Base-by-base conservation (phyloP, 73 alveolate species). In the Paraurostyla sp. region DNA sequence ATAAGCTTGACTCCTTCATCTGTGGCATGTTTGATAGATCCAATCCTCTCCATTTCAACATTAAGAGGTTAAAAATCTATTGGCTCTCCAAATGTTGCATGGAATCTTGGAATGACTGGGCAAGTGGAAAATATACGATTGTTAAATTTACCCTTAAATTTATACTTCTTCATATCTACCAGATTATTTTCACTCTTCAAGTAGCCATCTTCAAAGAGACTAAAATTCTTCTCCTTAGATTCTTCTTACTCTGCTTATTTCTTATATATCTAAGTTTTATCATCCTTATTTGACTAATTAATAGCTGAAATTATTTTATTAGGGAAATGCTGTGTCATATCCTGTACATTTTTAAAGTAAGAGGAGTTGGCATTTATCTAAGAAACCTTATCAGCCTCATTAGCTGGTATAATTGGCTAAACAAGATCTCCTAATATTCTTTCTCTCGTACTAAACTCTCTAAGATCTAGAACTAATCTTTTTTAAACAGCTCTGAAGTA, bases 401-500 rank as follows among this genome's bases (percentile, higher is more conserved):
- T 54, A 20, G 89, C 41, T n/a, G 89, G 80, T 20, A 78, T 54
- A 15, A 78, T 52, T 9, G 89, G 89, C 40, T 78, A 38, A 25
- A 51, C 76, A 51, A 52, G 30, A 42, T 90, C 95, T 0, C 95
- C 95, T n/a, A 82, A 20, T 36, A 90, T 62, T 54, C 90, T 90
- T n/a, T 90, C 95, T 83, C 95, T 82, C 3, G 92, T 82, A 15
- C 68, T 76, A 40, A 90, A 57, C 35, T 90, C 95, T 43, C 90
- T 69, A 41, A 90, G 9, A 46, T 90, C 95, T 40, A 90, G 60
- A 59, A 88, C 33, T 30, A 83, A 0, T 68, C 95, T 36, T 45
- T 85, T 90, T 63, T 90, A 69, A 58, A 90, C 56, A 9, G 92
- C 73, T 43, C 95, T 82, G 81, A 57, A 90, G 60, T 90, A 90